These are phyloP conservation scores for Lasiosphaeriaceae sp. DNA, from an alignment of 495 filamentous ascomycete genomes.

Conservation along the genomic window DNA sequence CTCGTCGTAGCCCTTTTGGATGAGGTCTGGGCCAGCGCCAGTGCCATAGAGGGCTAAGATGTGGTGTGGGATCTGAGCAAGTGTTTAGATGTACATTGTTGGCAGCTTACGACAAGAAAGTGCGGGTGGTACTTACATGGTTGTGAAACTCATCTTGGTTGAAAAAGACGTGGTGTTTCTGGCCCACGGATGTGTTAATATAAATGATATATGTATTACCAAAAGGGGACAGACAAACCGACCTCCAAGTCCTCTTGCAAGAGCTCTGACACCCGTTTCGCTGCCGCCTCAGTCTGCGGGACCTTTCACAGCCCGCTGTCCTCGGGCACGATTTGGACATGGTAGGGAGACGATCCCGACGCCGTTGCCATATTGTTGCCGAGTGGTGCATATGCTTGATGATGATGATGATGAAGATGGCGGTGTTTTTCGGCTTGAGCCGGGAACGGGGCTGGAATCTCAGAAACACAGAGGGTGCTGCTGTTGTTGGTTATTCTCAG, in stretches of 20 bases:
- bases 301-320: slow-evolving; percentile 57
- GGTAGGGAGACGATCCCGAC: slow-evolving; percentile 47
- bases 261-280: slow-evolving; percentile 57
- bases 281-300: slow-evolving; percentile 52
- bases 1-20: slow-evolving; percentile 55
- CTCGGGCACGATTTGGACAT: slow-evolving; percentile 53
- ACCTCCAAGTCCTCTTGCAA: slow-evolving; percentile 70
- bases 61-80: slow-evolving; percentile 62
- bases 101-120: slow-evolving; percentile 25
- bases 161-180: slow-evolving; percentile 75
- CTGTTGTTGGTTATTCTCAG: not conserved
- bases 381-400: not conserved
- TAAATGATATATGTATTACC: too few species aligned
- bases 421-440: not conserved
- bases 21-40: slow-evolving; percentile 53
- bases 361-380: slow-evolving; percentile 45
- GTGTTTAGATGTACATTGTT: slow-evolving; percentile 6
- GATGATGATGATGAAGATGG: not conserved
- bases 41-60: slow-evolving; percentile 73
- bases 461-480: not conserved
- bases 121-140: slow-evolving; percentile 33
- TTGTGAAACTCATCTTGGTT: slow-evolving; percentile 65
- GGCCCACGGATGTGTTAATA: not conserved
- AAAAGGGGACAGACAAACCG: not conserved
- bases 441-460: too few species aligned